Percentiles rank a stretch among this genome's conserved stretches.
phyloP scores from a whole-genome alignment of 2,329 filamentous ascomycete genomes.

The Colletotrichum sp. region DNA sequence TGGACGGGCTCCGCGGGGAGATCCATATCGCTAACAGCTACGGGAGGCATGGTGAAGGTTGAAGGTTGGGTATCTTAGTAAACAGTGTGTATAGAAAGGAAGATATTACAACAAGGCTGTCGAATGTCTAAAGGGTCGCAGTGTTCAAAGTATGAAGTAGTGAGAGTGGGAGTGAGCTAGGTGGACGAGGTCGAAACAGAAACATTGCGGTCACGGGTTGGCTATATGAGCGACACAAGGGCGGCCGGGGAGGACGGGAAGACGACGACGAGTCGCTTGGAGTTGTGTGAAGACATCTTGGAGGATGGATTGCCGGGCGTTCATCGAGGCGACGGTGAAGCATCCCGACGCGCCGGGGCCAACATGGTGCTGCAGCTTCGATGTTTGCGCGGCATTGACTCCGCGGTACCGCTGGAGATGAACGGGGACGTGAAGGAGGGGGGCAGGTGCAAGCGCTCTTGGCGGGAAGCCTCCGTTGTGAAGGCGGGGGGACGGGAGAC shows the following conservation, averaged over 20 bases:
- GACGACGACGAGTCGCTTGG: conserved; percentile 3
- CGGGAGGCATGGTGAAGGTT: conserved; percentile 19
- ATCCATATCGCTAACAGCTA: conserved; percentile 32
- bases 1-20: conserved; percentile 26
- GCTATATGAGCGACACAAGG: not conserved
- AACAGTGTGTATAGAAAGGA: not conserved
- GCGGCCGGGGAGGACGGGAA: not conserved
- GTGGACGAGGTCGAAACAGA: not conserved
- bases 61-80: not conserved
- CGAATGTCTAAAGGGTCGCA: not conserved
- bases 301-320: not conserved
- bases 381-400: conserved; percentile 9
- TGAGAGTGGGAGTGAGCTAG: not conserved
- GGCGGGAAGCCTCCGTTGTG: not conserved
- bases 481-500: not conserved
- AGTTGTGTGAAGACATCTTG: not conserved
- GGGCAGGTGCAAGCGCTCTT: conserved; percentile 17
- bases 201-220: not conserved
- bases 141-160: not conserved
- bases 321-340: not conserved
- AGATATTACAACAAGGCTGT: not conserved
- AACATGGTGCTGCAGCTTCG: not conserved
- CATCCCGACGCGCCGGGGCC: not conserved
- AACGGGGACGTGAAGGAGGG: not conserved
- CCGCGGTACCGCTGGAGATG: not conserved